phyloP scores from a whole-genome alignment of 2,329 filamentous ascomycete genomes.

The Annulohypoxylon truncatum region DNA sequence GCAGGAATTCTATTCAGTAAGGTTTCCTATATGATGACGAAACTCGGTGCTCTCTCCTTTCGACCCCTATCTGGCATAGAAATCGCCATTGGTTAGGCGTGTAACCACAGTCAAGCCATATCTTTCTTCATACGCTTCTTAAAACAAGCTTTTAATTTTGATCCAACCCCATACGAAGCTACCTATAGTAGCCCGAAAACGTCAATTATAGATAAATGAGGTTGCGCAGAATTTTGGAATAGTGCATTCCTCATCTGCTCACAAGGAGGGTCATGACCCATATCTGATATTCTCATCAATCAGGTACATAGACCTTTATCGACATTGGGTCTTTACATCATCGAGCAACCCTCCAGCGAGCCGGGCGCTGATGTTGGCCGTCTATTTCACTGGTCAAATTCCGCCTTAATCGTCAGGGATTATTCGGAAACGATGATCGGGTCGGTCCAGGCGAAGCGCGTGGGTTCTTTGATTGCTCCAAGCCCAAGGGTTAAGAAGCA shows the following conservation, averaged over 20 bases:
- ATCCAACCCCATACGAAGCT: not conserved
- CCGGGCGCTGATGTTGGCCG: not conserved
- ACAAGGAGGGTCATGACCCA: constrained; percentile 1
- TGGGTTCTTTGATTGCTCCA: not conserved
- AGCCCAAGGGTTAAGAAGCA: not conserved
- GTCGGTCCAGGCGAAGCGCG: not conserved
- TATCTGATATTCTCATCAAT: not conserved
- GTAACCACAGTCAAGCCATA: not conserved
- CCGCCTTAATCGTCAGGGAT: not conserved
- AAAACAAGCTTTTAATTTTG: not conserved
- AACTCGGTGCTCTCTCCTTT: not conserved
- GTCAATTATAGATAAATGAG: not conserved
- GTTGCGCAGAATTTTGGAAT: constrained; percentile 4
- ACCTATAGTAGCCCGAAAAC: constrained; percentile 10
- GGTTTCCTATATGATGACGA: not conserved
- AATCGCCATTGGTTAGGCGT: not conserved
- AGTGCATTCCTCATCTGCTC: not conserved
- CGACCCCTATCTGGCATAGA: not conserved
- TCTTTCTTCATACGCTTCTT: not conserved
- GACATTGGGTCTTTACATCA: not conserved
- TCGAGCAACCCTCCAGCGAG: not conserved
- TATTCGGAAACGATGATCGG: not conserved
- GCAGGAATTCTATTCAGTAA: constrained; percentile 10
- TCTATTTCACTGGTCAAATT: not conserved
- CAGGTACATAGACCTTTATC: not conserved